phyloP scores from a whole-genome alignment of 2,329 filamentous ascomycete genomes.

The Colletotrichum destructivum region DNA sequence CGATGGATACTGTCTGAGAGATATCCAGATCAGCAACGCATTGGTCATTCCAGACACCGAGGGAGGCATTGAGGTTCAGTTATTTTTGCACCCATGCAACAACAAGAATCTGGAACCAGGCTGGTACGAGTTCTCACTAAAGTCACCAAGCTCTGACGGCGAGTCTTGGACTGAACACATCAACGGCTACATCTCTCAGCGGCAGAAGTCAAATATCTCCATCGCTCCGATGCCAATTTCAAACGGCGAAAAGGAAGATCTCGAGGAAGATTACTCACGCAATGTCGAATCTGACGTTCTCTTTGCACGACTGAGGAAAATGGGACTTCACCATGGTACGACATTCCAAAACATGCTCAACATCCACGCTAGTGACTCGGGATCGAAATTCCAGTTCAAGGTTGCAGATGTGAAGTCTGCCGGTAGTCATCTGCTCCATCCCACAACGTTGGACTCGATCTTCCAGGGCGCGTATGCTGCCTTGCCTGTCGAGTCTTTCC shows the following conservation, averaged over 20 bases:
- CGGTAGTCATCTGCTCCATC: slow-evolving; percentile 57
- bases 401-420: slow-evolving; percentile 62
- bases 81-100: slow-evolving; percentile 21
- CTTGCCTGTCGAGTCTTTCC: background rate
- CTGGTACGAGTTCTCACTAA: slow-evolving; percentile 34
- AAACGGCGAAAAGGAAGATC: slow-evolving; percentile 54
- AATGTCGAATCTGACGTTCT: slow-evolving; percentile 60
- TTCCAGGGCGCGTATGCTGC: slow-evolving; percentile 31
- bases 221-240: background rate
- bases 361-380: slow-evolving; percentile 48
- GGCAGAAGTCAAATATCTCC: slow-evolving; percentile 44
- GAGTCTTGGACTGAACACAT: slow-evolving; percentile 50
- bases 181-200: slow-evolving; percentile 18
- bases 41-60: slow-evolving; percentile 34
- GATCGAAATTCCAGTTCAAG: slow-evolving; percentile 63
- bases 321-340: slow-evolving; percentile 24
- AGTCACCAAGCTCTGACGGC: slow-evolving; percentile 57
- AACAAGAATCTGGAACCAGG: slow-evolving; percentile 23
- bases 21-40: slow-evolving; percentile 42
- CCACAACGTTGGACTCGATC: slow-evolving; percentile 29
- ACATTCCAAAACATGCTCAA: slow-evolving; percentile 23
- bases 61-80: slow-evolving; percentile 14
- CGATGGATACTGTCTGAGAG: slow-evolving; percentile 42
- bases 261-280: background rate
- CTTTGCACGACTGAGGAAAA: slow-evolving; percentile 54